phyloP scores from a whole-genome alignment of 2,329 filamentous ascomycete genomes.

The Aspergillus sp. region DNA sequence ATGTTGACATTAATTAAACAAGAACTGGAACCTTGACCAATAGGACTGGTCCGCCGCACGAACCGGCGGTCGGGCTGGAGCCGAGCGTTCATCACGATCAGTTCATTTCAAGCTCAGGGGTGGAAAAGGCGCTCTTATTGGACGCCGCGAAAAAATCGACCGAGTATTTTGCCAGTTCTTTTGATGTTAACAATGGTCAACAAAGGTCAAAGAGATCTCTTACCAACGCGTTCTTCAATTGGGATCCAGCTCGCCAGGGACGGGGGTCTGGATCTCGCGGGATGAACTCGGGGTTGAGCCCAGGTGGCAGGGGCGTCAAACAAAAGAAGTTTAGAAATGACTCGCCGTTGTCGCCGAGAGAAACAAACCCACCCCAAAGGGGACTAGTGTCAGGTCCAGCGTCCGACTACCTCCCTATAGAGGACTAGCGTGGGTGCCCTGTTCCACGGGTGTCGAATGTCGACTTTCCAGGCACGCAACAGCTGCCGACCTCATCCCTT shows the following conservation, averaged over 20 bases:
- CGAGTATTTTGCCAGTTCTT: not conserved
- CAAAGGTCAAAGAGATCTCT: no score
- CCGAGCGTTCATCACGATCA: conserved; percentile 11
- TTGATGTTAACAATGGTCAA: no score
- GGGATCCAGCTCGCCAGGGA: no score
- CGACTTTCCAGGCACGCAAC: not conserved
- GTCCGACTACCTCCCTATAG: not conserved
- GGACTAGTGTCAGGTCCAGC: conserved; percentile 9
- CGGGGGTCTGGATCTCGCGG: no score
- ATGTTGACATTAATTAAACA: conserved; percentile 4
- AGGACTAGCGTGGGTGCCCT: conserved; percentile 8
- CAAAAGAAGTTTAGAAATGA: not conserved
- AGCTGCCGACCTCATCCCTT: not conserved
- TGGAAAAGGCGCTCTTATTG: not conserved
- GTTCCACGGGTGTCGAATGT: conserved; percentile 16
- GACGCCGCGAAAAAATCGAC: not conserved
- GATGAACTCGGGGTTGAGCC: no score
- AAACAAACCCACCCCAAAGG: not conserved
- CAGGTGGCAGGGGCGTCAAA: no score
- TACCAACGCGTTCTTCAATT: no score
- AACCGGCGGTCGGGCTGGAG: conserved; percentile 16
- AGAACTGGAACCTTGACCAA: conserved; percentile 13
- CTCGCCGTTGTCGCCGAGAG: not conserved
- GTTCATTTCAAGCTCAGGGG: conserved; percentile 9
- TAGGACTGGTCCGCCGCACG: conserved; percentile 11